Percentiles rank a stretch among this genome's conserved stretches.
Evolutionary conservation across 176 grass and related monocot species (phyloP).

Genomic region (Eleusine indica): DNA sequence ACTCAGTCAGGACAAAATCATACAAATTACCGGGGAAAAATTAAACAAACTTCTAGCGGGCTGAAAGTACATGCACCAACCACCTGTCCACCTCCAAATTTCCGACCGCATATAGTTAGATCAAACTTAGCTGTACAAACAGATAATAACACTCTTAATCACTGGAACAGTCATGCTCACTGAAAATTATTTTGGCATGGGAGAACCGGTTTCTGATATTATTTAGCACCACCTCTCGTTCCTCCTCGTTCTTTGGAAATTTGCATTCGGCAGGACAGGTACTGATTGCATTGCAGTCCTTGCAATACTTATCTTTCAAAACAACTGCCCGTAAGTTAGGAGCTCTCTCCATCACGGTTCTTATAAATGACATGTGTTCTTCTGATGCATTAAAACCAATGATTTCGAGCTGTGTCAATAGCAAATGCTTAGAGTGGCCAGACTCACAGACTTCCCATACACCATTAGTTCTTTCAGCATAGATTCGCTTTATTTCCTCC

Average conservation of each 20-base stretch:
- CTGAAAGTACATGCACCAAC: no score
- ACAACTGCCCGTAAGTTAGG: background rate
- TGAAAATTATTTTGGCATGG: background rate
- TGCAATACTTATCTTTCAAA: background rate
- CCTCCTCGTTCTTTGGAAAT: background rate
- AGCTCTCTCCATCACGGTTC: constrained; percentile 24
- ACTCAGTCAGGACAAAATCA: no score
- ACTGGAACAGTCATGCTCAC: background rate
- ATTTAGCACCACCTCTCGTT: background rate
- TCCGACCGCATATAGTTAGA: no score
- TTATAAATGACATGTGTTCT: constrained; percentile 25
- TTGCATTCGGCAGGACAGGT: background rate
- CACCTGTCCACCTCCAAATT: no score
- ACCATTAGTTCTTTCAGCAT: background rate
- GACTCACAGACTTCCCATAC: constrained; percentile 14
- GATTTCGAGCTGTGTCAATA: constrained; percentile 17
- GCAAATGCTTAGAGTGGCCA: background rate
- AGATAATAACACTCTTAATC: background rate
- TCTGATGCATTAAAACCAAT: constrained; percentile 20
- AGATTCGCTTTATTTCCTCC: background rate
- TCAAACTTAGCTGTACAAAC: no score
- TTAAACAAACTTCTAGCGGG: no score
- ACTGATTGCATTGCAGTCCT: background rate
- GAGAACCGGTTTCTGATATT: background rate
- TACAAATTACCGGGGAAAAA: no score